These are phyloP conservation scores for Sporobolomyces pararoseus DNA, from an alignment of 768 basidiomycete genomes.

Conservation along the genomic window DNA sequence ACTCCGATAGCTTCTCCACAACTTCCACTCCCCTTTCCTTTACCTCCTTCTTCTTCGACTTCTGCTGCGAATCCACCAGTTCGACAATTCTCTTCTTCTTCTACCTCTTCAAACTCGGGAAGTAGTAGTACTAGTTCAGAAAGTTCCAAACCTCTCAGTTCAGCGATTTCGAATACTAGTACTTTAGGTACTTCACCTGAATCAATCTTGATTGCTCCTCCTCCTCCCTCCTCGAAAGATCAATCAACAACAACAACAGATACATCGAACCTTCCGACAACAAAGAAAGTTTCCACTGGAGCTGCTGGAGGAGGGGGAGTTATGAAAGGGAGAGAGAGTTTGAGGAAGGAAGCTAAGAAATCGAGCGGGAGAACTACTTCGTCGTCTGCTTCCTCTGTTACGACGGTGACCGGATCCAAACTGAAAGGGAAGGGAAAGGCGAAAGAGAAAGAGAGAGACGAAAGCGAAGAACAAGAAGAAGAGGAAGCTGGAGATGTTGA, in stretches of 20 bases:
- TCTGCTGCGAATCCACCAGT: not conserved
- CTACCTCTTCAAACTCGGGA: constrained; percentile 12
- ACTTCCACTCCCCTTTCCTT: not conserved
- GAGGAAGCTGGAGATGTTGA: not conserved
- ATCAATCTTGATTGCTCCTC: not conserved
- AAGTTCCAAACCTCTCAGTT: constrained; percentile 3
- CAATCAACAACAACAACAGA: too few species aligned
- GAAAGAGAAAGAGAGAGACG: not conserved
- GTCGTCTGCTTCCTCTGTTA: not conserved
- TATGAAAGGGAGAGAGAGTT: constrained; percentile 36
- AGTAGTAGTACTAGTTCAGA: not conserved
- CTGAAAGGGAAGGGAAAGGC: not conserved
- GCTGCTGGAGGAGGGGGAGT: constrained; percentile 32
- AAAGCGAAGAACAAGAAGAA: too few species aligned
- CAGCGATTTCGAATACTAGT: not conserved
- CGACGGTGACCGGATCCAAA: not conserved
- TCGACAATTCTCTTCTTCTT: constrained; percentile 9
- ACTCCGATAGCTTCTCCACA: not conserved
- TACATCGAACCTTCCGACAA: too few species aligned
- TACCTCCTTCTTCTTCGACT: not conserved
- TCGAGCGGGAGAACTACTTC: not conserved
- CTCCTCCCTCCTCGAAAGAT: not conserved
- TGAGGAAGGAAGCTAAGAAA: constrained; percentile 29
- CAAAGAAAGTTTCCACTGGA: too few species aligned
- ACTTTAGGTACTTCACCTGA: constrained; percentile 31